phyloP scores from a whole-genome alignment of 2,329 filamentous ascomycete genomes.

The Ophiocordyceps unilateralis region DNA sequence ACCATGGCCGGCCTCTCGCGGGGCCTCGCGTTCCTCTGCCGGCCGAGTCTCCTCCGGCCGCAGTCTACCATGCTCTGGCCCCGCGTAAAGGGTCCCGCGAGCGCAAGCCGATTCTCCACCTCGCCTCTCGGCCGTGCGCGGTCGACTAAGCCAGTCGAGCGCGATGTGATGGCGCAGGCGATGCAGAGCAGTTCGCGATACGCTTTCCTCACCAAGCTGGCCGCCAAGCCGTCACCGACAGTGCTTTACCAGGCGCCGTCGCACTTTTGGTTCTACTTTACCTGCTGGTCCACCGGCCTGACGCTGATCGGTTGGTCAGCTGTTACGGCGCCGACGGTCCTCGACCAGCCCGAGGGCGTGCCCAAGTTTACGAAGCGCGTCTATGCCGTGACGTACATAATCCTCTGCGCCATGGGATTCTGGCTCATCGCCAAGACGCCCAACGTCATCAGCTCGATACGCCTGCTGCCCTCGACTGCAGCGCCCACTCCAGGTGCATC shows the following conservation, averaged over 20 bases:
- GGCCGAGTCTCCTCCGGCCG: slow-evolving; percentile 8
- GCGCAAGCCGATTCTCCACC: background rate
- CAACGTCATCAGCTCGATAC: slow-evolving; percentile 40
- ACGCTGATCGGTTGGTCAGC: slow-evolving; percentile 20
- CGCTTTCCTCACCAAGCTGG: slow-evolving; percentile 37
- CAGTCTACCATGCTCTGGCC: background rate
- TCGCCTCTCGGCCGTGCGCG: background rate
- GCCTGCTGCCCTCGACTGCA: slow-evolving; percentile 23
- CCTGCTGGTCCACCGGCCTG: slow-evolving; percentile 37
- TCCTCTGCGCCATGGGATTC: slow-evolving; percentile 42
- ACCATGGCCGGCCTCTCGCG: slow-evolving; percentile 15
- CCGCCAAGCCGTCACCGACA: slow-evolving; percentile 35
- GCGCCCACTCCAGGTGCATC: background rate
- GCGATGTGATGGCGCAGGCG: slow-evolving; percentile 3
- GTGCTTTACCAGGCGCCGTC: slow-evolving; percentile 48
- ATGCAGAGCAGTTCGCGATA: slow-evolving; percentile 13
- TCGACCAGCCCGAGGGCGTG: slow-evolving; percentile 28
- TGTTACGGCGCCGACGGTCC: slow-evolving; percentile 15
- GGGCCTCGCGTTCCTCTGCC: slow-evolving; percentile 12
- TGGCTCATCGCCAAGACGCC: slow-evolving; percentile 40
- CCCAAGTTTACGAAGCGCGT: slow-evolving; percentile 38
- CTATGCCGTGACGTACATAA: slow-evolving; percentile 39
- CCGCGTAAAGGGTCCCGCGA: background rate
- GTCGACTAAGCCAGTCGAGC: slow-evolving; percentile 4
- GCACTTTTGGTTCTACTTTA: slow-evolving; percentile 43